Percentiles rank a stretch among this genome's conserved stretches.
Evolutionary conservation across 768 basidiomycete genomes (phyloP).

Genomic region (Mycena indigotica): DNA sequence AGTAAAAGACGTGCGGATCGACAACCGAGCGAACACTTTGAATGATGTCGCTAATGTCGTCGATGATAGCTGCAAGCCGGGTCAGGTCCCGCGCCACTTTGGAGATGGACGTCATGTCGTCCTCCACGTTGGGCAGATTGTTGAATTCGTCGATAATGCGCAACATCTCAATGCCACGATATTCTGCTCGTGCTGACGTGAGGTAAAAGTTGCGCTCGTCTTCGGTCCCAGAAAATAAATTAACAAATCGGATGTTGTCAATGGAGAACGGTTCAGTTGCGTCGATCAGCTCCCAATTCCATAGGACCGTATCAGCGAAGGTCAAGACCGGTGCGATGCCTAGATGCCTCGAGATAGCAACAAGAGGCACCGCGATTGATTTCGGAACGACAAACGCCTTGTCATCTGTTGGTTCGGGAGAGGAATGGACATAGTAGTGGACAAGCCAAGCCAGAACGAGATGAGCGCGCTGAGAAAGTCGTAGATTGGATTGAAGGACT

Average conservation of each 20-base stretch:
- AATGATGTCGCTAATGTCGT: constrained; percentile 72
- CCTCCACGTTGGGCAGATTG: constrained; percentile 62
- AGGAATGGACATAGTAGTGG: constrained; percentile 89
- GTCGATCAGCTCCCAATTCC: constrained; percentile 78
- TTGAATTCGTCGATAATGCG: constrained; percentile 86
- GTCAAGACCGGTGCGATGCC: constrained; percentile 93
- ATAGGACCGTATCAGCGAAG: constrained; percentile 94
- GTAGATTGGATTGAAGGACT: constrained; percentile 54
- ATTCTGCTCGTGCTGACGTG: constrained; percentile 80
- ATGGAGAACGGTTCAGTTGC: constrained; percentile 58
- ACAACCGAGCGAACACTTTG: constrained; percentile 68
- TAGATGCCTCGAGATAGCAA: constrained; percentile 71
- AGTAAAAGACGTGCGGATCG: constrained; percentile 88
- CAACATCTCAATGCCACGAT: constrained; percentile 84
- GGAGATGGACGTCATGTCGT: constrained; percentile 62
- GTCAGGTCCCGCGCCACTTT: constrained; percentile 74
- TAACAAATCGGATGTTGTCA: constrained; percentile 73
- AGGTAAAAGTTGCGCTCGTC: constrained; percentile 88
- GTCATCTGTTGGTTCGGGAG: constrained; percentile 44
- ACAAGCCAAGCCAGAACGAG: constrained; percentile 86
- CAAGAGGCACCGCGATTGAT: constrained; percentile 76
- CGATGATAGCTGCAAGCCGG: constrained; percentile 67
- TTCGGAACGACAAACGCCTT: constrained; percentile 64
- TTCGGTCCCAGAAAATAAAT: constrained; percentile 81
- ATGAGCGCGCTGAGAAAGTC: constrained; percentile 80